Base-by-base conservation (phyloP, 164 flowering plant species). In the Piper betle region DNA sequence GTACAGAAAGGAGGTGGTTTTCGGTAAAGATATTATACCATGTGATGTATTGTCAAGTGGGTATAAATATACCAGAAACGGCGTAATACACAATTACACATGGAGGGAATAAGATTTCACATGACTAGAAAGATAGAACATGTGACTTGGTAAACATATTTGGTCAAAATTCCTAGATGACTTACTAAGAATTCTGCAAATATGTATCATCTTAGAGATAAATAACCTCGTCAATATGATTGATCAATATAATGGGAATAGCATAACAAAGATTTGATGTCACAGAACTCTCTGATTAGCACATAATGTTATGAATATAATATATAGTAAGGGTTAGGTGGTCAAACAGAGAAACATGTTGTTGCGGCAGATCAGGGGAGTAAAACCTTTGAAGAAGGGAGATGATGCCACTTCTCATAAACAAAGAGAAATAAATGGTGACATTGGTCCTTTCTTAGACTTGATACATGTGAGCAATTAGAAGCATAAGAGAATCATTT, bases 331-430 rank as follows among this genome's bases (percentile, higher is more conserved):
- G 56, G 60, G 11, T 61, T 52, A 61, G 43, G 15, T 55, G 61
- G 69, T 66, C 69, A 66, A 60, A 37, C 41, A 52, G 42, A 40
- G 33, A 56, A 55, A 64, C 56, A 64, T 37, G 64, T 46, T 38
- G 41, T 59, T 60, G 52, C 38, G 48, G 58, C 63, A 53, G 62
- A 50, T 37, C 38, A 48, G 57, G 17, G 55, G 18, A 53, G 55
- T 16, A 53, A 15, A 53, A 16, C 17, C 19, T 53, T n/a, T n/a
- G n/a, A n/a, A n/a, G n/a, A n/a, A n/a, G n/a, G n/a, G n/a, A n/a
- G n/a, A n/a, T n/a, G n/a, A n/a, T n/a, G n/a, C n/a, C n/a, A n/a
- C n/a, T n/a, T n/a, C n/a, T n/a, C n/a, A n/a, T n/a, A n/a, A n/a
- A n/a, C n/a, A n/a, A n/a, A n/a, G n/a, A n/a, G n/a, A n/a, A n/a